phyloP scores from a whole-genome alignment of 495 filamentous ascomycete species.

The Parmelia sp. region DNA sequence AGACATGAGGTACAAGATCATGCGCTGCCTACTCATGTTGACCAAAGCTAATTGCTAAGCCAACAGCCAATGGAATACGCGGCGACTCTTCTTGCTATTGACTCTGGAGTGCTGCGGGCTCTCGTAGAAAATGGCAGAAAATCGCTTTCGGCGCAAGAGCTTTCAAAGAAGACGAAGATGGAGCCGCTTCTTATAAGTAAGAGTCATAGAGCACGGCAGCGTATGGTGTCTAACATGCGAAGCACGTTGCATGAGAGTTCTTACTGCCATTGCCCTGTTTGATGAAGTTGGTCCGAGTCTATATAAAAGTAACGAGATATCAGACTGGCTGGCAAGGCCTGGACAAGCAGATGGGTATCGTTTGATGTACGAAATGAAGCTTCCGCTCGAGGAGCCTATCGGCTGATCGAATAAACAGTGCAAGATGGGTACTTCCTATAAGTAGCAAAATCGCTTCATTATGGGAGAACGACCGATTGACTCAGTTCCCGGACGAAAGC shows the following conservation, averaged over 20 bases:
- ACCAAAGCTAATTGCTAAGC: background rate
- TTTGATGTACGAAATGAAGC: no score
- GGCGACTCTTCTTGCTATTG: background rate
- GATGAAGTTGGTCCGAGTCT: background rate
- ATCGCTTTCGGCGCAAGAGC: constrained; percentile 2
- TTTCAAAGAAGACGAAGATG: constrained; percentile 4
- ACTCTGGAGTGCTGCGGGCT: constrained; percentile 3
- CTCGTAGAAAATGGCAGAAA: background rate
- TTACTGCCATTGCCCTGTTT: background rate
- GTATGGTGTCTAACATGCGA: constrained; percentile 4
- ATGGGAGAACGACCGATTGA: constrained; percentile 2
- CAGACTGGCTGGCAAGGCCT: background rate
- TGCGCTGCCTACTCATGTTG: background rate
- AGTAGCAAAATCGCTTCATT: background rate
- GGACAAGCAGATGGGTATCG: constrained; percentile 6
- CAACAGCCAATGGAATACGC: constrained; percentile 2
- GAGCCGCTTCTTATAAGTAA: background rate
- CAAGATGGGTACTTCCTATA: constrained; percentile 2
- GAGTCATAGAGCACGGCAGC: background rate
- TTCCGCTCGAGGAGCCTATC: no score
- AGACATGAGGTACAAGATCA: constrained; percentile 6
- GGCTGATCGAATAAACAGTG: no score
- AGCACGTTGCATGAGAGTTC: constrained; percentile 10
- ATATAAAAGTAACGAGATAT: background rate
- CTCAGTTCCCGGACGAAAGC: constrained; percentile 6